Evolutionary conservation across 352 stramenopile species (phyloP).

Genomic region (Peronosclerospora sorghi): DNA sequence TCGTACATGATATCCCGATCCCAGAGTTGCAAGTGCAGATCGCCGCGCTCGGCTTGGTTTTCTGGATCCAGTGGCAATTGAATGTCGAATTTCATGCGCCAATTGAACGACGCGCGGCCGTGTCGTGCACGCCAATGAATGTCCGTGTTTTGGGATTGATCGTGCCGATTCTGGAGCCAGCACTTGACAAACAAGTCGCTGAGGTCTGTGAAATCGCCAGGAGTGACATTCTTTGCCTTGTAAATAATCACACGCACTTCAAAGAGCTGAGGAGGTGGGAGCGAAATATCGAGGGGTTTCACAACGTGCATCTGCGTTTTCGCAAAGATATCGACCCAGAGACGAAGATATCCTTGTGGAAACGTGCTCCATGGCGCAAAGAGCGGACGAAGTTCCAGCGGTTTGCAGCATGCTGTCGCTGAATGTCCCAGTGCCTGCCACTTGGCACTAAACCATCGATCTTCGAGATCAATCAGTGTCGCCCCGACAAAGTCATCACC

Average conservation of each 20-base stretch:
- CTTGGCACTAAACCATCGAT: conserved; percentile 84
- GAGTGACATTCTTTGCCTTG: conserved; percentile 82
- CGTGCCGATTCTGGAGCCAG: conserved; percentile 77
- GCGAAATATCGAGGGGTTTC: conserved; percentile 66
- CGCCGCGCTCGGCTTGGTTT: conserved; percentile 53
- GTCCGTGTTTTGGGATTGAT: conserved; percentile 74
- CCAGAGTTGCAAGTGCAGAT: conserved; percentile 72
- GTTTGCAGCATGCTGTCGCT: conserved; percentile 32
- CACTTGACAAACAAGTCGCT: conserved; percentile 86
- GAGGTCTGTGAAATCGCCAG: conserved; percentile 74
- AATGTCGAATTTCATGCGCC: conserved; percentile 87
- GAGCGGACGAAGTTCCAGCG: conserved; percentile 48
- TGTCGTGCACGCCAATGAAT: conserved; percentile 86
- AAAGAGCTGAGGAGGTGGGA: conserved; percentile 62
- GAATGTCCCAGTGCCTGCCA: conserved; percentile 67
- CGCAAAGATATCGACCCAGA: conserved; percentile 88
- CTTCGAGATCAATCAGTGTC: conserved; percentile 89
- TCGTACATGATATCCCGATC: conserved; percentile 71
- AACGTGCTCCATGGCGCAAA: conserved; percentile 64
- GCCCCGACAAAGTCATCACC: conserved; percentile 86
- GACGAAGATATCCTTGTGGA: conserved; percentile 51
- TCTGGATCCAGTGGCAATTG: conserved; percentile 64
- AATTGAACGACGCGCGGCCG: conserved; percentile 86
- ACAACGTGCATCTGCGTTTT: conserved; percentile 51
- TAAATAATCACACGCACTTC: conserved; percentile 90